Conservation (phyloP, 2,329 filamentous ascomycete species). For the Fusarium heterosporum region DNA sequence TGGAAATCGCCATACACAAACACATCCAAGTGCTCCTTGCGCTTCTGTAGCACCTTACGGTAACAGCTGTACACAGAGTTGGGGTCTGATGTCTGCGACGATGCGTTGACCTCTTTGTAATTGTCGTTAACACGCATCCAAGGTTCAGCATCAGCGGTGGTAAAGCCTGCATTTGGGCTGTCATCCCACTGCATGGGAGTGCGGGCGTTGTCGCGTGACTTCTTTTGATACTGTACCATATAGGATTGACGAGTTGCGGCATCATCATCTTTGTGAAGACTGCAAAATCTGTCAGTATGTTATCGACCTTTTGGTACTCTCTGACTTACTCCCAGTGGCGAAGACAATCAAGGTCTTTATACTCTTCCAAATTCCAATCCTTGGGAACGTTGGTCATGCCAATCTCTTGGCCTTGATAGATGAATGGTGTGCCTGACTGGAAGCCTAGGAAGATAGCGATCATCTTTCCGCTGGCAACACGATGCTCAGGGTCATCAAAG, state of each 20-base stretch:
- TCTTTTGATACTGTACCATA: conserved; percentile 63
- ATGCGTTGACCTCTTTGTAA: conserved; percentile 72
- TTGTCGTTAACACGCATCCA: conserved; percentile 80
- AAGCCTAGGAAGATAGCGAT: conserved; percentile 67
- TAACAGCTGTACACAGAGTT: conserved; percentile 72
- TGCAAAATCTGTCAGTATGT: conserved; percentile 28
- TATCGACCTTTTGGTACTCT: background rate
- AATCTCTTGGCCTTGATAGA: conserved; percentile 78
- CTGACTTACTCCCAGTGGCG: conserved; percentile 60
- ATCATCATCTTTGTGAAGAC: conserved; percentile 55
- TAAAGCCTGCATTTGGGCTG: conserved; percentile 73
- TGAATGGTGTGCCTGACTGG: conserved; percentile 71
- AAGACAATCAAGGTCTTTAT: conserved; percentile 74
- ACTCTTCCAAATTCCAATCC: conserved; percentile 72
- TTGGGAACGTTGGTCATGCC: conserved; percentile 73
- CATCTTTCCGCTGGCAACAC: conserved; percentile 67
- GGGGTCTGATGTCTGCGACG: conserved; percentile 60
- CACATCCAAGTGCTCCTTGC: conserved; percentile 70
- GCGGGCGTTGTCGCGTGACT: conserved; percentile 76
- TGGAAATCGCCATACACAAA: conserved; percentile 73
- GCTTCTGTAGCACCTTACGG: conserved; percentile 66
- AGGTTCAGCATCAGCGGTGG: conserved; percentile 61
- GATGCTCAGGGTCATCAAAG: conserved; percentile 61
- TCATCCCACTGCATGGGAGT: conserved; percentile 78
- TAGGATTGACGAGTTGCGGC: conserved; percentile 53